phyloP scores from a whole-genome alignment of 1,139 yeast species.

The Kodamaea anthophila region DNA sequence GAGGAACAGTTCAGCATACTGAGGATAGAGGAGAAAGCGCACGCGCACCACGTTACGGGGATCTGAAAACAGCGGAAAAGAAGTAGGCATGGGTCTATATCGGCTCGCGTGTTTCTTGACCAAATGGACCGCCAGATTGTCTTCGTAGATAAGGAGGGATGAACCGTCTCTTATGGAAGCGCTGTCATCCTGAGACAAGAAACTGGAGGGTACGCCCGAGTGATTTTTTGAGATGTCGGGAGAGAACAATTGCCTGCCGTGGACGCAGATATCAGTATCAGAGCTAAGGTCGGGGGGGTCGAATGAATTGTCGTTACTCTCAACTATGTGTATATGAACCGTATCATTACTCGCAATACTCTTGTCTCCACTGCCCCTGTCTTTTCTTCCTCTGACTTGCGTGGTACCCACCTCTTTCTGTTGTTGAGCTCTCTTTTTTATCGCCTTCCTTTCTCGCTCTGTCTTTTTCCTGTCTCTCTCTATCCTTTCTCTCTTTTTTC shows the following conservation, averaged over 20 bases:
- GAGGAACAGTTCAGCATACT: conserved; percentile 35
- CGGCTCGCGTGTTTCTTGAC: conserved; percentile 23
- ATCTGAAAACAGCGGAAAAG: conserved; percentile 23
- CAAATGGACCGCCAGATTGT: conserved; percentile 24
- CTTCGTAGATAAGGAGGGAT: conserved; percentile 10
- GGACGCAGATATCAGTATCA: conserved; percentile 29
- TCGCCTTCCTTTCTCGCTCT: too few species aligned
- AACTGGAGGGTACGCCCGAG: conserved; percentile 20
- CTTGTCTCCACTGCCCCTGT: too few species aligned
- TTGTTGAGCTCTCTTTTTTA: too few species aligned
- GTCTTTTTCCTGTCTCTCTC: too few species aligned
- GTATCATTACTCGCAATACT: too few species aligned
- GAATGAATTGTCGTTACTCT: conserved; percentile 16
- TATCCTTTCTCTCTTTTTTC: too few species aligned
- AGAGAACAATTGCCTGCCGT: conserved; percentile 30
- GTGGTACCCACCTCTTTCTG: too few species aligned
- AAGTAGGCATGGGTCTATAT: conserved; percentile 29
- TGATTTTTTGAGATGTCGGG: conserved; percentile 18
- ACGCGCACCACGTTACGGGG: conserved; percentile 32
- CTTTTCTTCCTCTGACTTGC: too few species aligned
- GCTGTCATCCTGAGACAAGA: conserved; percentile 12
- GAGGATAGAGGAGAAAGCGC: conserved; percentile 36
- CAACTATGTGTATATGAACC: too few species aligned
- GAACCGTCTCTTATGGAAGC: too few species aligned
- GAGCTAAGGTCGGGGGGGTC: conserved; percentile 35